Base-by-base conservation (phyloP, 805 yeast genomes). In the Candida railenensis region DNA sequence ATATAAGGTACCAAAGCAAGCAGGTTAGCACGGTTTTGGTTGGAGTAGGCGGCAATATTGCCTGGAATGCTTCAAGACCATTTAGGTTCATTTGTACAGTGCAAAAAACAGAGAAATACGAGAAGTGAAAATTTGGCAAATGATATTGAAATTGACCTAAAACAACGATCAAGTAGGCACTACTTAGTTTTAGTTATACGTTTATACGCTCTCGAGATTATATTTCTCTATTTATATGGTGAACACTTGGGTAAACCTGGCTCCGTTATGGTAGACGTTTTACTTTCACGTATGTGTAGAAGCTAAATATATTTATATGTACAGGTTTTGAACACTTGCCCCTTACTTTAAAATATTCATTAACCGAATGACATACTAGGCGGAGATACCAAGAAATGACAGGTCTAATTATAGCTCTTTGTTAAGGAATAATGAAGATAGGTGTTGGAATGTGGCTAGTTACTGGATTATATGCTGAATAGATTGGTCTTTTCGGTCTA, bases 1-100 rank as follows among this genome's bases (percentile, higher is more conserved):
- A 82, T 9, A 81, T 73, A 16, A 71, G 54, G 54, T 84, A 85
- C 89, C 89, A 85, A 34, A 72, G 50, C 15, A 80, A 53, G 57
- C 88, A 83, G 18, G 76, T 55, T 2, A 66, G 46, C 1, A 75
- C 55, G 7, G 74, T 71, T 48, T 65, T 62, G 33, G 66, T 43
- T 48, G 74, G 67, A 34, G 71, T 53, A 11, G 66, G 72, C 11
- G 74, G 72, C 4, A 57, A 37, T 28, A 50, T 21, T 14, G 40
- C 40, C 4, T 8, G 16, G 15, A 33, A 15, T 14, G 15, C 30
- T 25, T 25, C 30, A 25, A 25, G 30, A 7, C 30, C 30, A 25
- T 25, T 25, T 25, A 25, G 30, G 30, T 11, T 25, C 30, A 25
- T 25, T 25, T 25, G 11, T 5, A 7, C 11, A 11, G 30, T 11